Percentiles rank a stretch among this genome's conserved stretches.
Evolutionary conservation across 2,329 filamentous ascomycete species (phyloP).

Genomic region (Fusarium dlaminii): DNA sequence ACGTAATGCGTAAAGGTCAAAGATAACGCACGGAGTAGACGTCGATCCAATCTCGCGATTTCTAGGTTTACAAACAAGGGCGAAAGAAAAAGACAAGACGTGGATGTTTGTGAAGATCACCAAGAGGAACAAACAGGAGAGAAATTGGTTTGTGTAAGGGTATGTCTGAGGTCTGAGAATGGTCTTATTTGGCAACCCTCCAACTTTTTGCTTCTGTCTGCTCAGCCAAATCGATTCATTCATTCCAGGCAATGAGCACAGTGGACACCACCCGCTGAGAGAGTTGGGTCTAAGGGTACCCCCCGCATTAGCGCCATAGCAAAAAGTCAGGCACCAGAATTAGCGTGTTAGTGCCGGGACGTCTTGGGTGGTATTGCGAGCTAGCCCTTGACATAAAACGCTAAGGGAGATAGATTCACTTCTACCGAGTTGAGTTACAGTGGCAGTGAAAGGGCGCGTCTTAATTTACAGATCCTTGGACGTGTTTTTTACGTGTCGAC

Average conservation of each 20-base stretch:
- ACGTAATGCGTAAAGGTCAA: constrained; percentile 1
- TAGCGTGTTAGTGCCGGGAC: constrained; percentile 32
- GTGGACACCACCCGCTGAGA: neutral
- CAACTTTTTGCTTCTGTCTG: constrained; percentile 9
- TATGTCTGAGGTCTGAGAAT: constrained; percentile 8
- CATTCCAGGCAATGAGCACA: constrained; percentile 25
- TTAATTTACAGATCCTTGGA: constrained; percentile 8
- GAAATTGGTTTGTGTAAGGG: neutral
- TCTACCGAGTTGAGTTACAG: neutral
- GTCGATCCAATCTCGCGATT: constrained; percentile 2
- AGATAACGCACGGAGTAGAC: neutral
- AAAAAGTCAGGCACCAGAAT: constrained; percentile 31
- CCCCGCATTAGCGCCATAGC: constrained; percentile 38
- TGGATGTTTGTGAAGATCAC: neutral
- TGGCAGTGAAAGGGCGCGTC: neutral
- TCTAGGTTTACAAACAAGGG: neutral
- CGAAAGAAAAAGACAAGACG: neutral
- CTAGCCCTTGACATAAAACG: neutral
- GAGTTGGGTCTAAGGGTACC: constrained; percentile 7
- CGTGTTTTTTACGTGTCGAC: neutral
- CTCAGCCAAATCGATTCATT: constrained; percentile 25
- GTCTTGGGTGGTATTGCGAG: neutral
- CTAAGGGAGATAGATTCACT: neutral
- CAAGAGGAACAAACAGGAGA: neutral
- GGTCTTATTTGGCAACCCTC: neutral